Evolutionary conservation across 371 early-diverging fungal species (phyloP).

Genomic region (Mortierella sp.): DNA sequence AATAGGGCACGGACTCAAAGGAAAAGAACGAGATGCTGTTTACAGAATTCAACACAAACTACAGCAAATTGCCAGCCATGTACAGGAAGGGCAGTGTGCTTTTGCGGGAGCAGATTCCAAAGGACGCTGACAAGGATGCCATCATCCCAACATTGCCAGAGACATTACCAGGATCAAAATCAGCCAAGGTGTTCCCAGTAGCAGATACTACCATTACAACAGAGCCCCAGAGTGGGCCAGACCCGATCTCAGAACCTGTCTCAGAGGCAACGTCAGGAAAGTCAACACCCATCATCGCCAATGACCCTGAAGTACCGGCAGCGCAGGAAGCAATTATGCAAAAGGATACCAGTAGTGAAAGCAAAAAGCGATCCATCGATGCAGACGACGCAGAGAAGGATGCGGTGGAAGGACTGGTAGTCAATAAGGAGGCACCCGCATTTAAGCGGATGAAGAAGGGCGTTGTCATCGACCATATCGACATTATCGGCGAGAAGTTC

Average conservation of each 20-base stretch:
- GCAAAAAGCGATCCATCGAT: constrained; percentile 17
- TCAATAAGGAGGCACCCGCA: constrained; percentile 17
- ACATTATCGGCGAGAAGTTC: constrained; percentile 90
- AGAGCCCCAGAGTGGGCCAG: neutral
- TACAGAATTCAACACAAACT: constrained; percentile 87
- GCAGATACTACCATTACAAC: neutral
- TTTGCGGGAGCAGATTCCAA: constrained; percentile 68
- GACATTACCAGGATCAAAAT: constrained; percentile 46
- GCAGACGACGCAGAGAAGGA: constrained; percentile 14
- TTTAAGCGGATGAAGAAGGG: constrained; percentile 63
- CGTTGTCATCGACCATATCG: constrained; percentile 76
- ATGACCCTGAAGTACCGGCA: neutral
- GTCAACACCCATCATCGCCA: neutral
- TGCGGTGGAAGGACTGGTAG: neutral
- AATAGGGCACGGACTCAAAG: constrained; percentile 82
- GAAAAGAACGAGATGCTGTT: constrained; percentile 95
- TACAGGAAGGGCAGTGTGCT: constrained; percentile 91
- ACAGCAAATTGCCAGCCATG: constrained; percentile 84
- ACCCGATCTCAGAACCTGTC: neutral
- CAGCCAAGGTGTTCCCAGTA: constrained; percentile 21
- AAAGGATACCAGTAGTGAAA: neutral
- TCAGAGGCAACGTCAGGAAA: neutral
- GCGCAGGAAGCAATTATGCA: neutral
- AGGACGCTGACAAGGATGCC: constrained; percentile 39
- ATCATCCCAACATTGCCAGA: constrained; percentile 50